These are phyloP conservation scores for Microsporum canis DNA, from an alignment of 2,329 filamentous ascomycete species.

Conservation along the genomic window DNA sequence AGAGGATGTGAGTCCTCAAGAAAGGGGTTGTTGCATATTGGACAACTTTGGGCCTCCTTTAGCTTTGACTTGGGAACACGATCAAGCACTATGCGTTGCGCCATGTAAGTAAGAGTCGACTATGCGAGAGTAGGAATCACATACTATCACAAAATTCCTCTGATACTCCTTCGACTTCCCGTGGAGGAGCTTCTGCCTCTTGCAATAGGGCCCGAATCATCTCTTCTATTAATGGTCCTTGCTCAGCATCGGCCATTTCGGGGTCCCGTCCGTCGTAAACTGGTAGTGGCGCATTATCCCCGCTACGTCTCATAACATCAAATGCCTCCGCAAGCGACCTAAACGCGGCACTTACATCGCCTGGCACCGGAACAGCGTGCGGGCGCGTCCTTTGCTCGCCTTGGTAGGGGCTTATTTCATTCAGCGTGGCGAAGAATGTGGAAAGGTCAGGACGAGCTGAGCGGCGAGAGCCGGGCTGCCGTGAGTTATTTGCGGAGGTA, in stretches of 20 bases:
- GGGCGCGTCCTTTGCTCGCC: slow-evolving; percentile 41
- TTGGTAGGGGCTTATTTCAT: slow-evolving; percentile 44
- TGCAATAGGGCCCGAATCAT: slow-evolving; percentile 47
- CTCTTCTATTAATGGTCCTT: slow-evolving; percentile 33
- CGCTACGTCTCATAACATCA: slow-evolving; percentile 44
- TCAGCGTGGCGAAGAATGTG: slow-evolving; percentile 52
- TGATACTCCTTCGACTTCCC: slow-evolving; percentile 49
- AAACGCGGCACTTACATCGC: slow-evolving; percentile 49
- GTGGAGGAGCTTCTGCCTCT: slow-evolving; percentile 48
- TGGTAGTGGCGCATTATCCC: slow-evolving; percentile 28
- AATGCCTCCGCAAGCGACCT: slow-evolving; percentile 51
- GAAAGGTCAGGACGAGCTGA: slow-evolving; percentile 52
- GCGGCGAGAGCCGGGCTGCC: slow-evolving; percentile 19
- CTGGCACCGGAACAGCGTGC: slow-evolving; percentile 49
- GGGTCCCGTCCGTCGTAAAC: slow-evolving; percentile 32
- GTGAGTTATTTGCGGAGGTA: slow-evolving; percentile 6
- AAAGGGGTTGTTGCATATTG: slow-evolving; percentile 51
- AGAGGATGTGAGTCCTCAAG: slow-evolving; percentile 54
- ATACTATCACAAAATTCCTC: slow-evolving; percentile 48
- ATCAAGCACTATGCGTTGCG: slow-evolving; percentile 38
- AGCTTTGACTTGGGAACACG: slow-evolving; percentile 47
- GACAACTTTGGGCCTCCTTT: slow-evolving; percentile 43
- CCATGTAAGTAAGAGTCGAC: not conserved
- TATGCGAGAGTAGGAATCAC: slow-evolving; percentile 7
- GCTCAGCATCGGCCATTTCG: slow-evolving; percentile 23